phyloP scores from a whole-genome alignment of 176 grass and related monocot species.

The Triticum urartu region DNA sequence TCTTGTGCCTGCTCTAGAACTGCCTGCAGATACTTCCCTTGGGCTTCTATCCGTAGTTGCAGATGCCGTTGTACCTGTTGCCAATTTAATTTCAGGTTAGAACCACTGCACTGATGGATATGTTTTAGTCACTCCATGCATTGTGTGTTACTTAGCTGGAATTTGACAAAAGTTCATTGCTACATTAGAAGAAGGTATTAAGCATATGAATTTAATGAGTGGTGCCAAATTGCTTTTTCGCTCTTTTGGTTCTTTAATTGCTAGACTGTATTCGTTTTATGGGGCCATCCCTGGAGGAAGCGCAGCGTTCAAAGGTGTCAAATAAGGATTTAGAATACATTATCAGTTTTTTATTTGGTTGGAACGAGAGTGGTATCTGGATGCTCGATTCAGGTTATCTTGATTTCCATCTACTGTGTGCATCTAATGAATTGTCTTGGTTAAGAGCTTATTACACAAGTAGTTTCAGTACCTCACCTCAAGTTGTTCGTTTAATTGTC shows the following conservation, averaged over 20 bases:
- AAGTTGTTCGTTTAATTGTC: slow-evolving; percentile 85
- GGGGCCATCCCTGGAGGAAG: background rate
- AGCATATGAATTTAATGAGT: background rate
- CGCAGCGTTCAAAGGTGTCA: background rate
- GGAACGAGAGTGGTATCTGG: background rate
- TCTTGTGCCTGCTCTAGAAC: slow-evolving; percentile 96
- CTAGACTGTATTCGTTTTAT: slow-evolving; percentile 1
- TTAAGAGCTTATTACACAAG: slow-evolving; percentile 5
- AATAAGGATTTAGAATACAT: background rate
- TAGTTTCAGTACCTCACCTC: slow-evolving; percentile 57
- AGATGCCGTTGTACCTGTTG: slow-evolving; percentile 86
- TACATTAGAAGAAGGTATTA: background rate
- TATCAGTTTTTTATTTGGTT: background rate
- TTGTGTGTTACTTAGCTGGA: slow-evolving; percentile 10
- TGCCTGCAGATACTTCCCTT: slow-evolving; percentile 91
- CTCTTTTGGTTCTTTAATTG: slow-evolving; percentile 15
- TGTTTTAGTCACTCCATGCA: slow-evolving; percentile 18
- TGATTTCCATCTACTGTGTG: slow-evolving; percentile 20
- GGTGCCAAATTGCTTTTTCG: background rate
- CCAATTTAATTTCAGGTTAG: slow-evolving; percentile 33
- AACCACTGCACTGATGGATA: slow-evolving; percentile 12
- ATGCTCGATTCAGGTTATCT: slow-evolving; percentile 19
- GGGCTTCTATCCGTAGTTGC: slow-evolving; percentile 87
- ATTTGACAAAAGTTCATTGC: background rate
- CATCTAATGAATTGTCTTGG: background rate